Evolutionary conservation across 352 stramenopile species (phyloP).

Genomic region (Phytophthora palmivora): DNA sequence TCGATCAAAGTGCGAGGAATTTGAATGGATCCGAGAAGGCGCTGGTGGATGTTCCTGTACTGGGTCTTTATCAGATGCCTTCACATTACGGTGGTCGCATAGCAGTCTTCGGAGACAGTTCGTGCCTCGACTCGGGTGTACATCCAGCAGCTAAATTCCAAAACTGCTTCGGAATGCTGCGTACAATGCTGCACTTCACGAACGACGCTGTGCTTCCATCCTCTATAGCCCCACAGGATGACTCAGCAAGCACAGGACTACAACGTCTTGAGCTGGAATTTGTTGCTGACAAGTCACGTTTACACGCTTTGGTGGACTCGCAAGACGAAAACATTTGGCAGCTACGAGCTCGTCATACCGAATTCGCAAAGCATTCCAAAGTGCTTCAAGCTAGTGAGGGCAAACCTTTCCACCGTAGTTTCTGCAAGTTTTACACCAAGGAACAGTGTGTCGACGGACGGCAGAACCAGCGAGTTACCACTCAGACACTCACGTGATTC

Average conservation of each 20-base stretch:
- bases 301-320: conserved; percentile 20
- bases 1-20: conserved; percentile 57
- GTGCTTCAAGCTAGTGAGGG: conserved; percentile 54
- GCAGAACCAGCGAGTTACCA: conserved; percentile 39
- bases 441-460: conserved; percentile 56
- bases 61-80: conserved; percentile 75
- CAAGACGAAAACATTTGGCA: conserved; percentile 33
- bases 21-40: conserved; percentile 57
- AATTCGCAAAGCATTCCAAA: conserved; percentile 66
- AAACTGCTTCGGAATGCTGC: conserved; percentile 74
- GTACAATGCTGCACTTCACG: conserved; percentile 61
- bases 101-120: conserved; percentile 77
- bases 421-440: conserved; percentile 72
- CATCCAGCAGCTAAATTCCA: conserved; percentile 49
- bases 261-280: conserved; percentile 51
- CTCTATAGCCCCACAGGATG: conserved; percentile 9
- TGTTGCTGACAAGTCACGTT: conserved; percentile 18
- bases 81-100: conserved; percentile 69
- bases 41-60: conserved; percentile 50
- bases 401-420: conserved; percentile 52
- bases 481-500: conserved; percentile 36
- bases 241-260: conserved; percentile 23
- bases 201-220: conserved; percentile 49
- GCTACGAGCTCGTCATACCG: conserved; percentile 15
- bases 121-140: conserved; percentile 72